Evolutionary conservation across 176 grass and related monocot genomes (phyloP).

Genomic region (Phoenix dactylifera): DNA sequence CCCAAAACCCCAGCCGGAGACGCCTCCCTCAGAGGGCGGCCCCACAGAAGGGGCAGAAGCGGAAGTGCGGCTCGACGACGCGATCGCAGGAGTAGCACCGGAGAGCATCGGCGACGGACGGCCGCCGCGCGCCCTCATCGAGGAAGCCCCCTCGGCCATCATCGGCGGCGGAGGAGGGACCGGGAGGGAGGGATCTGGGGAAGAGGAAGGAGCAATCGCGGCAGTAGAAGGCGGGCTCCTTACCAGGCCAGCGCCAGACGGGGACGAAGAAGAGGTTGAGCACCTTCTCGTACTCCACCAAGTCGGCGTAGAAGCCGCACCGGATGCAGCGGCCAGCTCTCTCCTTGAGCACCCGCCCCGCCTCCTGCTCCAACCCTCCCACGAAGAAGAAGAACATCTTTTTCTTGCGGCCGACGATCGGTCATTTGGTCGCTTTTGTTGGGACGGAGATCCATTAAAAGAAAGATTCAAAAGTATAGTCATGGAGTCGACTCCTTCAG

Average conservation of each 20-base stretch:
- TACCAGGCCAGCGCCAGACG: slow-evolving; percentile 56
- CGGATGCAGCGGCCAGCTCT: slow-evolving; percentile 64
- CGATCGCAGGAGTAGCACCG: slow-evolving; percentile 50
- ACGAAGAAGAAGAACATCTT: slow-evolving; percentile 89
- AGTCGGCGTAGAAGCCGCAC: slow-evolving; percentile 56
- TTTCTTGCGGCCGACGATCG: not conserved
- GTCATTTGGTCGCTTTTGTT: too few relatives aligned
- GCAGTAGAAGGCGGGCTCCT: slow-evolving; percentile 64
- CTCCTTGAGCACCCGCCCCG: slow-evolving; percentile 56
- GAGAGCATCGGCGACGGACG: slow-evolving; percentile 14
- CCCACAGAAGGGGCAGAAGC: slow-evolving; percentile 97
- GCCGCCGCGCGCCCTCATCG: not conserved
- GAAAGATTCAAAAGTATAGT: too few relatives aligned
- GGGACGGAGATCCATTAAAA: too few relatives aligned
- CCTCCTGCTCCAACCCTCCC: slow-evolving; percentile 58
- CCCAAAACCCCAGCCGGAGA: not conserved
- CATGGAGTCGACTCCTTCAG: too few relatives aligned
- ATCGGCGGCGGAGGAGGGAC: not conserved
- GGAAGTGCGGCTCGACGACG: slow-evolving; percentile 66
- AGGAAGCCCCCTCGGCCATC: not conserved
- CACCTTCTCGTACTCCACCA: slow-evolving; percentile 78
- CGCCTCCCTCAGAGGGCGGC: slow-evolving; percentile 32
- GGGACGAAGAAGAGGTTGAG: slow-evolving; percentile 89
- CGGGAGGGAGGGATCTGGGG: slow-evolving; percentile 32
- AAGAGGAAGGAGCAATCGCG: slow-evolving; percentile 66